Evolutionary conservation across 169 alveolate genomes (phyloP), one percentile per base, ranked within the genome.

Genomic region (Condylostoma magnum): DNA sequence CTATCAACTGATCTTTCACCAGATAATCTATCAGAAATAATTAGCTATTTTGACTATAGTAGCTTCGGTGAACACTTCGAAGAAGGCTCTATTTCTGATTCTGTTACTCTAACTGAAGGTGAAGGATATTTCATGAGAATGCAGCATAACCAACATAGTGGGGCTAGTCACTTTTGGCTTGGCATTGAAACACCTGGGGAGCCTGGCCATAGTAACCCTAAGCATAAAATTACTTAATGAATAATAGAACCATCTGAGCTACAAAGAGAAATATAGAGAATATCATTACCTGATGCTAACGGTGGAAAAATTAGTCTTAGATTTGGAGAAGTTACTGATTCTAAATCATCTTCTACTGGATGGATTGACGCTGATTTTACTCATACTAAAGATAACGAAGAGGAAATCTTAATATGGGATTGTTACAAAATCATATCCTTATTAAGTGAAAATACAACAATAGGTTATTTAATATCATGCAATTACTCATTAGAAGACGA

Each of bases 351-450:
- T n/a, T 12, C n/a, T 15, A 22, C 46, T 22, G 38, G 46, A 18
- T 37, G 34, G 34, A 31, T 43, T 28, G 58, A 20, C 18, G 6
- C 1, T 15, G 28, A 20, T 2, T 54, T n/a, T n/a, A n/a, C n/a
- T n/a, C n/a, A n/a, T n/a, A n/a, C n/a, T n/a, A n/a, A n/a, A n/a
- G n/a, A n/a, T n/a, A n/a, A n/a, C n/a, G n/a, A n/a, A n/a, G n/a
- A n/a, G n/a, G n/a, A n/a, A n/a, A n/a, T n/a, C n/a, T n/a, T 54
- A 0, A 63, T 63, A 22, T 63, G 73, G 73, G 30, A 18, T n/a
- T 63, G 73, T 33, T 15, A 27, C 3, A 44, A 63, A 2, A 44
- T 63, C 44, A n/a, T 63, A 38, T 20, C 15, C 34, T 27, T 27
- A 41, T 20, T 46, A 6, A 44, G 33, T 33, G 18, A 57, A 31